Percentiles rank a stretch among this genome's conserved stretches.
These are phyloP conservation scores for Saccharomyces uvarum DNA, from an alignment of 1,139 yeast species.

Conservation along the genomic window DNA sequence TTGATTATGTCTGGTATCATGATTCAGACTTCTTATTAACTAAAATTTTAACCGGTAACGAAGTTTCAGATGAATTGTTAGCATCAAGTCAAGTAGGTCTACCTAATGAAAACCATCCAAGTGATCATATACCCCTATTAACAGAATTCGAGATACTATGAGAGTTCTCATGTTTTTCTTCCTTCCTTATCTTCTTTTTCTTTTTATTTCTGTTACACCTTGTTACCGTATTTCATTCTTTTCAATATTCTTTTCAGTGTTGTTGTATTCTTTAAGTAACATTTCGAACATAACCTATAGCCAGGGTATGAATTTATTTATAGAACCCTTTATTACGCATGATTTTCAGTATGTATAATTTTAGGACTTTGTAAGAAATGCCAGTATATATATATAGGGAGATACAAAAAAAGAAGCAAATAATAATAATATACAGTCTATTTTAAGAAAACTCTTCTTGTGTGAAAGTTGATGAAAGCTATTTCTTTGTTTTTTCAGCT, in stretches of 20 bases:
- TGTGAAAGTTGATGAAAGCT: neutral
- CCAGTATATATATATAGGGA: neutral
- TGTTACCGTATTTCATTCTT: conserved; percentile 2
- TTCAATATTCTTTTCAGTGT: neutral
- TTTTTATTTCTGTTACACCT: conserved; percentile 4
- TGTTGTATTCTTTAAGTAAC: neutral
- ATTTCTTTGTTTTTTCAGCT: neutral
- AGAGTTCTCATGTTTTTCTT: neutral
- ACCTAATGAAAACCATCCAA: conserved; percentile 85
- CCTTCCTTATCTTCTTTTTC: neutral
- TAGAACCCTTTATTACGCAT: neutral
- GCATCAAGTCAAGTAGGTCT: conserved; percentile 61
- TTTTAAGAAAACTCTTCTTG: neutral
- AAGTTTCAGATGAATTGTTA: conserved; percentile 50
- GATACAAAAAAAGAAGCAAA: conserved; percentile 5
- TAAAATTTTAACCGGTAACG: conserved; percentile 66
- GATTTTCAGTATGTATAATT: neutral
- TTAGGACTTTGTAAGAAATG: neutral
- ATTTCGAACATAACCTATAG: neutral
- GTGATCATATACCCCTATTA: conserved; percentile 84
- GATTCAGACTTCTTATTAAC: conserved; percentile 33
- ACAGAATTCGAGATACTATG: conserved; percentile 54
- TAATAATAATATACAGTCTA: neutral
- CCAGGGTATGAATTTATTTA: neutral
- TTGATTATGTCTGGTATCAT: conserved; percentile 55